phyloP scores from a whole-genome alignment of 345 rosid species.

The Trapa incisa region DNA sequence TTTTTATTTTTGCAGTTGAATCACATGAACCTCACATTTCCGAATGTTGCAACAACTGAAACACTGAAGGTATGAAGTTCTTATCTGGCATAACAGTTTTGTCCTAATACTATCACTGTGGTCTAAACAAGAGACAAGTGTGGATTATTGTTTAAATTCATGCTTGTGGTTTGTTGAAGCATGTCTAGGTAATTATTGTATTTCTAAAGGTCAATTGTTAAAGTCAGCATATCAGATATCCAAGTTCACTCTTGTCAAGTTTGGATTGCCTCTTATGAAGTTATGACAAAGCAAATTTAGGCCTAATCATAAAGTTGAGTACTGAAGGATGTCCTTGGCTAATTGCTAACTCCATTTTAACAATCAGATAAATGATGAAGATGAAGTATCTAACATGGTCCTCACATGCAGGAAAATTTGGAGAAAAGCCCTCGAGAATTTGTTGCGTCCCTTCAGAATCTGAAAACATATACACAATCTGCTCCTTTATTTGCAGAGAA shows the following conservation, averaged over 20 bases:
- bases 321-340: neutral
- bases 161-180: too few relatives aligned
- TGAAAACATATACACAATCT: slow-evolving; percentile 41
- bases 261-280: too few relatives aligned
- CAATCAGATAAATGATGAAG: neutral
- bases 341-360: neutral
- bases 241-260: too few relatives aligned
- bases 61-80: slow-evolving; percentile 33
- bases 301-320: too few relatives aligned
- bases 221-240: too few relatives aligned
- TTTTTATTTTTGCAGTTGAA: slow-evolving; percentile 49
- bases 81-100: slow-evolving; percentile 6
- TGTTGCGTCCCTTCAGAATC: slow-evolving; percentile 27
- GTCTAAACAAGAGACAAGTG: too few relatives aligned
- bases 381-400: neutral
- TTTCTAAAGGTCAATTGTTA: too few relatives aligned
- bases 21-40: slow-evolving; percentile 48
- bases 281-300: too few relatives aligned
- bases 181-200: too few relatives aligned
- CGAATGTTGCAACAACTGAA: slow-evolving; percentile 25
- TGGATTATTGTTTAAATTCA: too few relatives aligned
- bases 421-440: slow-evolving; percentile 24
- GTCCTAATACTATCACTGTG: too few relatives aligned
- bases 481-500: slow-evolving; percentile 65
- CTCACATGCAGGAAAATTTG: slow-evolving; percentile 41